Conservation (phyloP, 768 basidiomycete genomes). For the Chalciporus piperatus region DNA sequence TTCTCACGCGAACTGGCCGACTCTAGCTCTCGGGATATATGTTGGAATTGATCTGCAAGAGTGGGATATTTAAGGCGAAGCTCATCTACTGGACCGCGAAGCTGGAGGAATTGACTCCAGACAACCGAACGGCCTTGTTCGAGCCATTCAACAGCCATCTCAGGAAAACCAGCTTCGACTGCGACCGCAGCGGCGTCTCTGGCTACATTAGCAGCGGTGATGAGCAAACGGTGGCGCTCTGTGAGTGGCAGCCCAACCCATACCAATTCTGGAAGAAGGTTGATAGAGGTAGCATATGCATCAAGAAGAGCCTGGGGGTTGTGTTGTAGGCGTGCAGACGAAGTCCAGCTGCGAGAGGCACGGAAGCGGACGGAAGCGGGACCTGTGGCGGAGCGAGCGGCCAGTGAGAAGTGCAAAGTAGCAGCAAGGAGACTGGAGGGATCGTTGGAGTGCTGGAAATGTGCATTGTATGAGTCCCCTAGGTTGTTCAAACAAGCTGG, state of each 20-base stretch:
- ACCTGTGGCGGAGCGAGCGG: not conserved
- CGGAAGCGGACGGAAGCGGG: not conserved
- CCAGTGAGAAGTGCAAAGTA: not conserved
- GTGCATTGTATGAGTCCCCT: not conserved
- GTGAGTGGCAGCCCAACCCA: conserved; percentile 6
- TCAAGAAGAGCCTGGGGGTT: not conserved
- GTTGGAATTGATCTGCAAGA: not conserved
- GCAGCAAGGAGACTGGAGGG: not conserved
- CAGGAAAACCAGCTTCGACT: conserved; percentile 1
- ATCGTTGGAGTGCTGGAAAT: not conserved
- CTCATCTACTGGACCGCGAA: conserved; percentile 2
- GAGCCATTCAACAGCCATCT: conserved; percentile 1
- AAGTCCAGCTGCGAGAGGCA: not conserved
- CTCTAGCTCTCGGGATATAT: not conserved
- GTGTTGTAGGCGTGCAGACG: not conserved
- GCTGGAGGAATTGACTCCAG: conserved; percentile 5
- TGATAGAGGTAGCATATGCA: conserved; percentile 11
- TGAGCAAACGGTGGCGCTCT: conserved; percentile 13
- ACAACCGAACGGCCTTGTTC: conserved; percentile 5
- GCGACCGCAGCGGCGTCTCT: conserved; percentile 18
- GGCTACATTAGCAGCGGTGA: conserved; percentile 5
- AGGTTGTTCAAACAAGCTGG: not conserved
- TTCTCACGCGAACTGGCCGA: not conserved
- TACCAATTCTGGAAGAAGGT: conserved; percentile 10
- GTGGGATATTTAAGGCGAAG: not conserved